Base-by-base conservation (phyloP, 495 filamentous ascomycete genomes). In the Haplographium delicatum region DNA sequence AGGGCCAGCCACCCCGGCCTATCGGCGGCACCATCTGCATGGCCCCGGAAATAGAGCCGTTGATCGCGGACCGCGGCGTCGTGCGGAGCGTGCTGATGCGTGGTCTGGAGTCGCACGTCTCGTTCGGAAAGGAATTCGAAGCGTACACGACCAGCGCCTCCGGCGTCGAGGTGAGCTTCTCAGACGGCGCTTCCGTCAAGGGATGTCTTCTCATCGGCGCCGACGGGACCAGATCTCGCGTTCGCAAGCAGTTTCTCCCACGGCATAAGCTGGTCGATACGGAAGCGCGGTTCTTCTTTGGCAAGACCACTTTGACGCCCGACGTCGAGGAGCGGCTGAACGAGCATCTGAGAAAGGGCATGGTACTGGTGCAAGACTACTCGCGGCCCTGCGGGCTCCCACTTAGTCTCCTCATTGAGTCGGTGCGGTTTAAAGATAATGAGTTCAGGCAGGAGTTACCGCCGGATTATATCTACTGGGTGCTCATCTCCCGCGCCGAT, bases 201-300 rank as follows among this genome's bases (percentile, higher is more conserved):
- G 73, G 68, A 1, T 61, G 51, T 0, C 28, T 72, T 1, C 53
- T 75, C 0, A 58, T 74, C 15, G 72, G 72, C 2, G 65, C 68
- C 7, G 72, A 75, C 23, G 71, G 72, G 2, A 57, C 65, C 0
- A 59, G 59, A 15, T 74, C 71, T 8, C 42, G 33, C 11, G 67
- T 67, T 2, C 59, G 72, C 8, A 26, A 62, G 6, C 40, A 56
- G 2, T 44, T 72, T 4, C 54, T 75, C 8, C 73, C 74, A 8
- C 39, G 66, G 11, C 69, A 64, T 44, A 52, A 54, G 22, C 50
- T 65, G 18, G 42, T 76, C 10, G 72, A 76, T 45, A 63, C 71
- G 2, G 72, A 65, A 11, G 64, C 66, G 39, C 65, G 72, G 27
- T 61, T 70, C 26, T 54, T 76, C 23, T 77, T 65, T 51, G 68